Evolutionary conservation across 2,329 filamentous ascomycete species (phyloP).

Genomic region (Lecanicillium sp.): DNA sequence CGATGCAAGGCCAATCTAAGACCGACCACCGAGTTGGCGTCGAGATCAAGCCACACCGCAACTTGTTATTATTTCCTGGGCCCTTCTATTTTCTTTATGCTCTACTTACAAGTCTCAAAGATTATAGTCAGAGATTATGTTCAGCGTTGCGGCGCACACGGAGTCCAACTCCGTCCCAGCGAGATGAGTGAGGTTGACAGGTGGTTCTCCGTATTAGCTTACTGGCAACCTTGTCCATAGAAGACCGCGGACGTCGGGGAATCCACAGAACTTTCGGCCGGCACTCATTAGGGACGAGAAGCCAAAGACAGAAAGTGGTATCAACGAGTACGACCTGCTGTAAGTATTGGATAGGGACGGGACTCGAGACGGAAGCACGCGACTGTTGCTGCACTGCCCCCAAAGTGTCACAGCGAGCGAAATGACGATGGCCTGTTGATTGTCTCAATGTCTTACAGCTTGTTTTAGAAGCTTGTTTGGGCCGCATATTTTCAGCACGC

Average conservation of each 20-base stretch:
- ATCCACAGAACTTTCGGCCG: constrained; percentile 1
- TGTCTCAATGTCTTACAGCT: neutral
- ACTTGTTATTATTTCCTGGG: neutral
- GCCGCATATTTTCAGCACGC: neutral
- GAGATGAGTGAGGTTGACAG: neutral
- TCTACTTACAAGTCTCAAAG: no score
- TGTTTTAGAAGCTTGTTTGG: neutral
- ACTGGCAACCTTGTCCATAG: constrained; percentile 7
- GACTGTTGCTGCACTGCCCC: no score
- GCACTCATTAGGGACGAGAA: neutral
- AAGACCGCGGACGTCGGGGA: neutral
- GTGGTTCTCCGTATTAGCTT: neutral
- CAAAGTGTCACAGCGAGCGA: no score
- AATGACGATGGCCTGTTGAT: neutral
- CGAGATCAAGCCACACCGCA: constrained; percentile 11
- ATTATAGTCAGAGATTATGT: no score
- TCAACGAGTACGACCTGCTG: neutral
- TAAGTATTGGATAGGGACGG: no score
- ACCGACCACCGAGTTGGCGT: neutral
- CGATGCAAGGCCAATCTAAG: constrained; percentile 2
- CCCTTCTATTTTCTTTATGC: neutral
- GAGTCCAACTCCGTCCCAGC: neutral
- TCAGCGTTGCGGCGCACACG: no score
- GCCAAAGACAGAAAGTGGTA: constrained; percentile 1
- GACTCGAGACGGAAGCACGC: no score